These are phyloP conservation scores for Globisporangium alternatum DNA, from an alignment of 352 stramenopile genomes.

Conservation along the genomic window DNA sequence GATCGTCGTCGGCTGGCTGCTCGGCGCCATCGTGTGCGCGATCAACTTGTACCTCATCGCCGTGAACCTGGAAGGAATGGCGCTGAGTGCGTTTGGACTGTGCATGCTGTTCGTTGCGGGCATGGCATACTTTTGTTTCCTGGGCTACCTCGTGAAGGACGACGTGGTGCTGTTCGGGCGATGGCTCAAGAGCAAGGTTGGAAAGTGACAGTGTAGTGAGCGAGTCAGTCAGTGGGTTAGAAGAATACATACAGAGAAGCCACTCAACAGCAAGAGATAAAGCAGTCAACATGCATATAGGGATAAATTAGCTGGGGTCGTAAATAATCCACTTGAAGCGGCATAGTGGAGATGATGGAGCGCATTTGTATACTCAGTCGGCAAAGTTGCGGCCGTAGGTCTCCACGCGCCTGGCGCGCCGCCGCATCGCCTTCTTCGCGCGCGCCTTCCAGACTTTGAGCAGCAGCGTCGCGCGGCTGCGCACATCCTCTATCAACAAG, in stretches of 20 bases:
- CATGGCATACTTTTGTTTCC: slow-evolving; percentile 69
- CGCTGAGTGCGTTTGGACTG: slow-evolving; percentile 33
- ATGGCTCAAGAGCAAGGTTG: slow-evolving; percentile 23
- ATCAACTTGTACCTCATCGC: slow-evolving; percentile 82
- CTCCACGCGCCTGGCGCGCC: slow-evolving; percentile 51
- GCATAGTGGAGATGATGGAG: background rate
- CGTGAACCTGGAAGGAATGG: slow-evolving; percentile 55
- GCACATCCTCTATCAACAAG: slow-evolving; percentile 30
- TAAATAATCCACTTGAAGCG: background rate
- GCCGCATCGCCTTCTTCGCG: slow-evolving; percentile 65
- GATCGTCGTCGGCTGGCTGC: slow-evolving; percentile 49
- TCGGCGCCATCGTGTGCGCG: slow-evolving; percentile 58
- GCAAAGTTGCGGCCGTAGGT: slow-evolving; percentile 70
- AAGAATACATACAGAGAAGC: background rate
- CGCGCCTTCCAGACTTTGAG: slow-evolving; percentile 62
- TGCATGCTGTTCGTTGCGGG: slow-evolving; percentile 28
- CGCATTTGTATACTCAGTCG: slow-evolving; percentile 29
- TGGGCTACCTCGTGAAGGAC: slow-evolving; percentile 58
- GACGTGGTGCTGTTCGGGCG: slow-evolving; percentile 30
- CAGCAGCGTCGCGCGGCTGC: slow-evolving; percentile 33
- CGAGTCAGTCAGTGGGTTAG: background rate
- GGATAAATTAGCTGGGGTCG: slow-evolving; percentile 10
- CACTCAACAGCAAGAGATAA: too few species aligned
- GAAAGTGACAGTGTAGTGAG: background rate
- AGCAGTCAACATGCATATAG: background rate